Evolutionary conservation across 1,284 basidiomycete species (phyloP).

Genomic region (Inonotus hispidus): DNA sequence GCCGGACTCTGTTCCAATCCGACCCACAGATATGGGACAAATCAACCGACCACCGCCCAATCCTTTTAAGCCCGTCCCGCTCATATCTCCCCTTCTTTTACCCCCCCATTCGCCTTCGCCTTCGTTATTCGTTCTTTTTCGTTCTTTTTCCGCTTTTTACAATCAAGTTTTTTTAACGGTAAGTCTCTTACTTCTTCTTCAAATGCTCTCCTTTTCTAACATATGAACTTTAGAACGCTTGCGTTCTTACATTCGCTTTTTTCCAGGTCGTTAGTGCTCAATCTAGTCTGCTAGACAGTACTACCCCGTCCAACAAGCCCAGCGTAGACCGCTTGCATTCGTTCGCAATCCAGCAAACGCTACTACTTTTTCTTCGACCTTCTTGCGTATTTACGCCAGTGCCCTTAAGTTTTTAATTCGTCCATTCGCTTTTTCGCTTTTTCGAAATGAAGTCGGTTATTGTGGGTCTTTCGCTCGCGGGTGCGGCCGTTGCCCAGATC

Average conservation of each 20-base stretch:
- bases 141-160: conserved; percentile 35
- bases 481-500: conserved; percentile 51
- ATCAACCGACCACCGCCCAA: neutral
- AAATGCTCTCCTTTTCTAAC: neutral
- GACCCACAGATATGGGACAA: conserved; percentile 19
- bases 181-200: neutral
- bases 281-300: conserved; percentile 54
- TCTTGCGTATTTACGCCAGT: conserved; percentile 25
- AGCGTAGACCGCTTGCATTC: conserved; percentile 67
- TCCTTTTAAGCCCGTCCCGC: conserved; percentile 18
- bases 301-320: conserved; percentile 27
- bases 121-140: conserved; percentile 26
- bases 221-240: conserved; percentile 35
- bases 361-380: conserved; percentile 29
- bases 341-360: conserved; percentile 29
- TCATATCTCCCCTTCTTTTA: conserved; percentile 27
- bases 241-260: conserved; percentile 30
- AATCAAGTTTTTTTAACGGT: conserved; percentile 16
- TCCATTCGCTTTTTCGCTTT: neutral
- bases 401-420: conserved; percentile 9
- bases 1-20: conserved; percentile 17
- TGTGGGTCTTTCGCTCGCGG: conserved; percentile 50
- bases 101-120: conserved; percentile 30
- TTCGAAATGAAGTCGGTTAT: conserved; percentile 57
- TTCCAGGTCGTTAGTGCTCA: conserved; percentile 28